phyloP scores from a whole-genome alignment of 495 filamentous ascomycete genomes.

The Neurospora sp. region DNA sequence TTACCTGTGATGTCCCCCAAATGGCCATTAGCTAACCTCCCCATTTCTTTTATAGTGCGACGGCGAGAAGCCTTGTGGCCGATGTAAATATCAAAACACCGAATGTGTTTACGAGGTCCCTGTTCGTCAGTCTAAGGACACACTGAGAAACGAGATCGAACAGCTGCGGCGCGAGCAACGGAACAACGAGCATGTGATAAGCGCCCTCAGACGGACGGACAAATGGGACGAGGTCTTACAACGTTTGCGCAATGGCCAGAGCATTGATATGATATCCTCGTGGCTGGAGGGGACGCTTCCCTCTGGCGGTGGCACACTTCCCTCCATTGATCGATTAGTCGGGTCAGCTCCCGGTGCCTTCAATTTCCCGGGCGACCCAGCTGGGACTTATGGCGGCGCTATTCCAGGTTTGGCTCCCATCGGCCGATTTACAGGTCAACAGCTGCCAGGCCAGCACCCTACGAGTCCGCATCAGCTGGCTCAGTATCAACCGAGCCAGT shows the following conservation, averaged over 20 bases:
- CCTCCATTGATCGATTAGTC: constrained; percentile 1
- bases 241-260: constrained; percentile 37
- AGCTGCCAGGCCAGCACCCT: constrained; percentile 1
- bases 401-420: background rate
- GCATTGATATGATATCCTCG: constrained; percentile 38
- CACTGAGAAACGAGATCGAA: constrained; percentile 42
- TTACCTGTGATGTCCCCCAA: background rate
- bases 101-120: constrained; percentile 45
- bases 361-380: background rate
- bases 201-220: constrained; percentile 33
- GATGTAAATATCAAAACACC: constrained; percentile 37
- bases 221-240: constrained; percentile 37
- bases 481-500: background rate
- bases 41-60: constrained; percentile 34
- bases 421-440: background rate
- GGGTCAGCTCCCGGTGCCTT: background rate
- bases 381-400: background rate
- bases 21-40: background rate
- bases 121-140: constrained; percentile 44
- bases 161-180: constrained; percentile 35
- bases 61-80: constrained; percentile 40
- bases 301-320: constrained; percentile 5
- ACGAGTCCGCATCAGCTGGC: background rate
- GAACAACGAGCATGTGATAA: constrained; percentile 35
- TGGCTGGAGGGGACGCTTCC: constrained; percentile 29